These are phyloP conservation scores for Fusarium dimerum DNA, from an alignment of 2,329 filamentous ascomycete genomes.

Conservation along the genomic window DNA sequence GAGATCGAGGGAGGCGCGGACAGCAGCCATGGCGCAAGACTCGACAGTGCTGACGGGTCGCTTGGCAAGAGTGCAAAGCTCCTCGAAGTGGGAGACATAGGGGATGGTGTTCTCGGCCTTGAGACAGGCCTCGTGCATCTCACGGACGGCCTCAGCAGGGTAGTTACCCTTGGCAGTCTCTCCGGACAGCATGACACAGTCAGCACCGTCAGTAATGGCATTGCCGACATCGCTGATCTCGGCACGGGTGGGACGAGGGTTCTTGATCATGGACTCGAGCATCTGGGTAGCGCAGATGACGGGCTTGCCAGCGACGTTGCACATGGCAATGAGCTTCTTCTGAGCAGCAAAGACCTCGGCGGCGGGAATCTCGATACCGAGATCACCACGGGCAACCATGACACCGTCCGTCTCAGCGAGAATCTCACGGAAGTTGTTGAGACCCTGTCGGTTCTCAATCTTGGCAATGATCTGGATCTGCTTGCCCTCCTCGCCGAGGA, in stretches of 20 bases:
- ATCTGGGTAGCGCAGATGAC: constrained; percentile 99
- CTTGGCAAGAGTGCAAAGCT: constrained; percentile 80
- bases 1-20: constrained; percentile 92
- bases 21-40: constrained; percentile 95
- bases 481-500: constrained; percentile 88
- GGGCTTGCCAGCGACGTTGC: constrained; percentile 98
- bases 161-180: constrained; percentile 99
- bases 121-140: constrained; percentile 98
- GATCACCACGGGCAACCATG: constrained; percentile 98
- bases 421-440: constrained; percentile 99
- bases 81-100: constrained; percentile 95
- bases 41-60: constrained; percentile 86
- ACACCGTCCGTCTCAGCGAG: constrained; percentile 95
- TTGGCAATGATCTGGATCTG: constrained; percentile 99
- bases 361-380: constrained; percentile 95
- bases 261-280: constrained; percentile 99
- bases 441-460: constrained; percentile 99
- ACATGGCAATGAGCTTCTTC: constrained; percentile 99
- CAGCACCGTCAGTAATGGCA: constrained; percentile 93
- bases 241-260: constrained; percentile 94
- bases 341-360: constrained; percentile 98
- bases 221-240: constrained; percentile 99
- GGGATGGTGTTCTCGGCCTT: constrained; percentile 97
- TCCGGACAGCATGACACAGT: constrained; percentile 99
- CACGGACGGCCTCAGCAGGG: constrained; percentile 84